These are phyloP conservation scores for Rhizopogon vulgaris DNA, from an alignment of 768 basidiomycete species.

Conservation along the genomic window DNA sequence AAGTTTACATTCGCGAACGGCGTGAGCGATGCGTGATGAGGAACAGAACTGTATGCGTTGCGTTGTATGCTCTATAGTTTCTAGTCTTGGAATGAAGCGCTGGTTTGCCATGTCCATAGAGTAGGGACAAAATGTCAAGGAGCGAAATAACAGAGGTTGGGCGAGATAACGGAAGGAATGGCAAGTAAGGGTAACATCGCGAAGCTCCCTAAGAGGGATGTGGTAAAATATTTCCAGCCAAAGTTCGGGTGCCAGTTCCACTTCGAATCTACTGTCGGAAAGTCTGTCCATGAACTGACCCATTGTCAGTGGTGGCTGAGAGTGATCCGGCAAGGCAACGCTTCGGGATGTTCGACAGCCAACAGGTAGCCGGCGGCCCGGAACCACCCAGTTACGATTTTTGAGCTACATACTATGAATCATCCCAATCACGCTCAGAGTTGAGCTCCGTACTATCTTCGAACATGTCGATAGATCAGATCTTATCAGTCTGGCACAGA, in stretches of 20 bases:
- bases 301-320: neutral
- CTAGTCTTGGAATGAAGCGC: neutral
- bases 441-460: too few species aligned
- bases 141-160: constrained; percentile 4
- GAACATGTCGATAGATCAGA: too few species aligned
- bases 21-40: constrained; percentile 1
- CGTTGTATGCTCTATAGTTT: neutral
- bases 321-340: too few species aligned
- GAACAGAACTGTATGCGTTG: constrained; percentile 1
- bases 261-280: neutral
- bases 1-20: constrained; percentile 3
- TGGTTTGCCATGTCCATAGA: neutral
- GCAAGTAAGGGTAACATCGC: constrained; percentile 2
- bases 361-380: too few species aligned
- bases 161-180: constrained; percentile 2
- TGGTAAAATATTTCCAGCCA: constrained; percentile 1
- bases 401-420: too few species aligned
- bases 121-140: constrained; percentile 5
- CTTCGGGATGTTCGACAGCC: too few species aligned
- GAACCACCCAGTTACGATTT: too few species aligned
- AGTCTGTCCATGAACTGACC: neutral
- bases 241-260: neutral
- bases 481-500: too few species aligned
- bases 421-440: too few species aligned
- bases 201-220: neutral